Conservation (phyloP, 345 rosid genomes). For the Cardamine resedifolia region DNA sequence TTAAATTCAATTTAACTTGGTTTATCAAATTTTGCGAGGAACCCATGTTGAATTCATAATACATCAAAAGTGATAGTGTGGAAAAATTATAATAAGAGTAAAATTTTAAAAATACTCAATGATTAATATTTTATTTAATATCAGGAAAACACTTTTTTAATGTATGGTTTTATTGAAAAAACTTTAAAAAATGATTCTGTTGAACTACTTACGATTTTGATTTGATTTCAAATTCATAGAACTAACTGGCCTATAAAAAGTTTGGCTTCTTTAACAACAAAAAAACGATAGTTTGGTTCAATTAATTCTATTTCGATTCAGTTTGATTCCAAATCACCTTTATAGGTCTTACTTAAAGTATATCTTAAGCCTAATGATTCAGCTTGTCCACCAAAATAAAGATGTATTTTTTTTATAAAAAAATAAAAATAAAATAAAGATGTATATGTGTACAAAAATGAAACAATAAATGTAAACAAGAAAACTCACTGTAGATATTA, state of each 20-base stretch:
- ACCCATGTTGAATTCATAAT: neutral
- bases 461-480: slow-evolving; percentile 9
- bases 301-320: neutral
- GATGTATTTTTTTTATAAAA: too few species aligned
- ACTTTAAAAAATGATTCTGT: neutral
- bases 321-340: neutral
- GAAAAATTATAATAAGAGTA: neutral
- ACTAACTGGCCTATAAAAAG: neutral
- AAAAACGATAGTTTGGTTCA: neutral
- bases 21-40: neutral
- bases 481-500: slow-evolving; percentile 9
- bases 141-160: neutral
- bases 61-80: neutral
- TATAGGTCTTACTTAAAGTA: neutral
- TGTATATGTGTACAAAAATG: neutral
- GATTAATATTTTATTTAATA: neutral
- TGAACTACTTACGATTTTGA: neutral
- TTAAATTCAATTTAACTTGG: neutral
- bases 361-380: slow-evolving; percentile 33
- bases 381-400: slow-evolving; percentile 5
- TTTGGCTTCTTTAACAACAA: neutral
- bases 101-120: neutral
- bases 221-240: neutral
- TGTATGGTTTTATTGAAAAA: neutral
- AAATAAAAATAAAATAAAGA: too few species aligned